Base-by-base conservation (phyloP, 108 stramenopile genomes). In the Cyclostephanos tholiformis region DNA sequence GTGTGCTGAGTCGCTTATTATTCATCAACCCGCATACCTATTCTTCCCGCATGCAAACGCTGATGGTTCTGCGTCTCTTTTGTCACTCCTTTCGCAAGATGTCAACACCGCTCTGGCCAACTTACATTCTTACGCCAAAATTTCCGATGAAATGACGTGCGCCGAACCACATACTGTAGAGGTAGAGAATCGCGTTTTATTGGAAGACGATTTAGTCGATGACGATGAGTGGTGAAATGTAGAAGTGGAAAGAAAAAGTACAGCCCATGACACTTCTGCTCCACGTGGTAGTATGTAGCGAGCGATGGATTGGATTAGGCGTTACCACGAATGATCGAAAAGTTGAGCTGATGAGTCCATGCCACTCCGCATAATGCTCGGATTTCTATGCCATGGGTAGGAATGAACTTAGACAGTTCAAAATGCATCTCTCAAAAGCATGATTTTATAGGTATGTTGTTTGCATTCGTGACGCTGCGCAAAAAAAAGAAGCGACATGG, bases 81-180 rank as follows among this genome's bases (percentile, higher is more conserved):
- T 61, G 36, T 30, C 32, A 4, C 20, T 65, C 53, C 11, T 60
- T 19, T 64, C 52, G 0, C 14, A 56, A 80, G 82, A 87, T 36
- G 77, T 91, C 23, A 78, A 89, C 46, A 80, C 83, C 36, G 78
- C 79, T 4, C 53, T 89, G 22, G 79, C 79, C 23, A 78, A 79
- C 63, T 55, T 91, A 10, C 84, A 91, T 73, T 88, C 87, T 11
- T 80, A 74, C 48, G 83, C 72, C 17, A 69, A 64, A 22, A 60
- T 83, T 72, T 27, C 63, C 49, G 73, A 38, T 44, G 62, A 43
- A 50, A 67, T 67, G 30, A 20, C 27, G 12, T 25, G 65, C 12
- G n/a, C 44, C 20, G 63, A 61, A 9, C 72, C 53, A 30, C 57
- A 53, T 22, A 13, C n/a, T 41, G 19, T 20, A 8, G 44, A 19